Conservation (phyloP, 2,329 filamentous ascomycete genomes). For the Setomelanomma holmii region DNA sequence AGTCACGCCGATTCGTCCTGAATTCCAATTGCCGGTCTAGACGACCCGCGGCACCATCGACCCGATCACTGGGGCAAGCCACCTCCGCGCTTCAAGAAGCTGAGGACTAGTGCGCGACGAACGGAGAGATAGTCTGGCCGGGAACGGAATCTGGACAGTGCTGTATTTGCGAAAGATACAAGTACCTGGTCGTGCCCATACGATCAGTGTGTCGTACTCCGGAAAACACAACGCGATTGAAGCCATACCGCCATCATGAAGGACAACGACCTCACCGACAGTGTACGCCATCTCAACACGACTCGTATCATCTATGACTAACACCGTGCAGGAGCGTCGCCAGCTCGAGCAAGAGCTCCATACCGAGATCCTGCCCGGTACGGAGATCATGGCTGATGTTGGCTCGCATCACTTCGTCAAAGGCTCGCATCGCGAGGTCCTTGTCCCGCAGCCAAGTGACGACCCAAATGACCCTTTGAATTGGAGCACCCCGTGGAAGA, state of each 20-base stretch:
- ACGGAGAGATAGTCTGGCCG: background rate
- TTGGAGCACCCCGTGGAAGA: conserved; percentile 59
- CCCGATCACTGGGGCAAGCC: background rate
- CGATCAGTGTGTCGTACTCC: background rate
- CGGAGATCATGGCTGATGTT: conserved; percentile 67
- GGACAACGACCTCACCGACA: conserved; percentile 12
- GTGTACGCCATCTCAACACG: conserved; percentile 3
- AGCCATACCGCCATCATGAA: conserved; percentile 10
- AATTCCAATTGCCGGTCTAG: background rate
- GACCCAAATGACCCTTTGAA: conserved; percentile 63
- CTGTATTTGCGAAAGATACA: background rate
- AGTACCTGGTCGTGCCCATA: background rate
- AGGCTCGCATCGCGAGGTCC: conserved; percentile 50
- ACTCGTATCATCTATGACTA: background rate
- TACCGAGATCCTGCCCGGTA: conserved; percentile 63
- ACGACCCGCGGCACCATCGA: background rate
- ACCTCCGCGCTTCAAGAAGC: background rate
- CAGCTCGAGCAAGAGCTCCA: conserved; percentile 61
- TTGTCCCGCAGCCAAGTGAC: conserved; percentile 62
- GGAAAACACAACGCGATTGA: background rate
- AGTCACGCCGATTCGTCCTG: background rate
- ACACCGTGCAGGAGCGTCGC: conserved; percentile 47
- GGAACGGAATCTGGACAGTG: background rate
- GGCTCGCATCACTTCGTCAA: conserved; percentile 71
- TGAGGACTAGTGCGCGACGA: background rate